Evolutionary conservation across 805 yeast species (phyloP), one percentile per base, ranked within the genome.

Genomic region (Candida stauntonica): DNA sequence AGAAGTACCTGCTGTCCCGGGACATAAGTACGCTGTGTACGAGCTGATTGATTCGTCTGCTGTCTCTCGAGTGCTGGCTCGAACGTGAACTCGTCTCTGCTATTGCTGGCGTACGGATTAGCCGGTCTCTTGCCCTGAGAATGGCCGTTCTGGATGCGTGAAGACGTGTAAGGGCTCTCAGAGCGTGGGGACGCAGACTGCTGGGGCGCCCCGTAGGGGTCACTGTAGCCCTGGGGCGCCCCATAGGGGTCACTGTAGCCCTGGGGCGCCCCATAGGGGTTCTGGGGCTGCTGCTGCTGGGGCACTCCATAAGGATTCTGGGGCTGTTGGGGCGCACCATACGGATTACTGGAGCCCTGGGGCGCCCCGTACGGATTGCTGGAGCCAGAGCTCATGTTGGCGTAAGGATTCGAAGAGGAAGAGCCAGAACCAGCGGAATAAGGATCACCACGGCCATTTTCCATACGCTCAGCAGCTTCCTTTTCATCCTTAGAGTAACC

Each of bases 401-500:
- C 44, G 29, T 51, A 40, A 7, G 54, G 51, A 38, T 50, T 14
- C 2, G 41, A 27, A 6, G 31, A 17, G 4, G 16, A 18, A 12
- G 36, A 24, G 3, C 12, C 23, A 19, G 23, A 29, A 11, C 31
- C 40, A 17, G 24, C 31, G 2, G 44, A 40, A 28, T 35, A 35
- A 3, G 44, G 39, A 18, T 33, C 20, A 3, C 17, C 28, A 24
- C 18, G 26, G 3, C 33, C 29, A 12, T 19, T 39, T 23, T 39
- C 24, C n/a, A 18, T 38, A 6, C 35, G 17, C 14, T 39, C 42
- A 1, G 31, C 47, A 9, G 52, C 51, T 8, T 39, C 43, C 21
- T 36, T 39, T 11, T 61, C 61, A 30, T 50, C 48, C 29, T 53
- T 47, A 30, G 61, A 63, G 43, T 65, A 65, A 1, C 69, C 69